These are phyloP conservation scores for Handroanthus guayacan DNA, from an alignment of 257 asterid species.

Conservation along the genomic window DNA sequence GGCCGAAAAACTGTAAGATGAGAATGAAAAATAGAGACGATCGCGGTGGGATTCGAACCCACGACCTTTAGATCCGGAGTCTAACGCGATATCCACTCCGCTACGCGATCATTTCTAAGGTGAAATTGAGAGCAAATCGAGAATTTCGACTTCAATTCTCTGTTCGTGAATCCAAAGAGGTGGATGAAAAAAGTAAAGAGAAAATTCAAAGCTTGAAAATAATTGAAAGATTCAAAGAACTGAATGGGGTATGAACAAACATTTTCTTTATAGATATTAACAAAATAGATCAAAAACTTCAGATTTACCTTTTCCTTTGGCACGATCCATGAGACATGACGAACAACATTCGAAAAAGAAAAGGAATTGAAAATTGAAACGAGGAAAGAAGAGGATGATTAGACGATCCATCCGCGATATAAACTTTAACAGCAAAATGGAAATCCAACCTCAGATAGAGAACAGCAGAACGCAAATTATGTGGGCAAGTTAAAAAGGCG, in stretches of 20 bases:
- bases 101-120: constrained; percentile 59
- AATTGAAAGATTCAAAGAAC: not conserved
- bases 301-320: constrained; percentile 6
- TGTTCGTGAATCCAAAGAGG: no score
- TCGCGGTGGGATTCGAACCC: constrained; percentile 99
- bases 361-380: no score
- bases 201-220: not conserved
- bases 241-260: no score
- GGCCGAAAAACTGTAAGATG: no score
- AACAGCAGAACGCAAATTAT: no score
- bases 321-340: not conserved
- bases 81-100: constrained; percentile 99
- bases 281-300: not conserved
- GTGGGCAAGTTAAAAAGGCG: not conserved
- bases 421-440: no score
- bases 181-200: not conserved
- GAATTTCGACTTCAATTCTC: no score
- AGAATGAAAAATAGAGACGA: constrained; percentile 27
- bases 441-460: no score
- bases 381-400: not conserved
- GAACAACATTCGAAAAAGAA: not conserved
- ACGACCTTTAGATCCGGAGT: constrained; percentile 99
- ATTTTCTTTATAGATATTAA: no score
- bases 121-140: no score
- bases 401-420: not conserved